These are phyloP conservation scores for Naganishia albida DNA, from an alignment of 1,284 basidiomycete genomes.

Conservation along the genomic window DNA sequence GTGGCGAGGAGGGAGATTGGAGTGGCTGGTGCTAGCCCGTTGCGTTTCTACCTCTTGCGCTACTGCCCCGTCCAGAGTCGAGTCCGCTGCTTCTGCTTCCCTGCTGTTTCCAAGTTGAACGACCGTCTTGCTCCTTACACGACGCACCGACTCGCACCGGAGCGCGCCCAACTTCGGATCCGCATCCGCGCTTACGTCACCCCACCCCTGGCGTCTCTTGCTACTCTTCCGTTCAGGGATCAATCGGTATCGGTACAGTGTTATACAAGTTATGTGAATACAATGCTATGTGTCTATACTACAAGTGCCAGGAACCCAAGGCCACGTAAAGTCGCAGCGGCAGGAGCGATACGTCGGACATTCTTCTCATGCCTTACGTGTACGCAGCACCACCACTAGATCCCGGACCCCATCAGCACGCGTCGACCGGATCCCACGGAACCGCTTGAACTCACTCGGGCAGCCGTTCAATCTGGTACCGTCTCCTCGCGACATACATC, in stretches of 20 bases:
- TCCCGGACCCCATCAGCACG: neutral
- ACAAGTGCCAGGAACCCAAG: too few species aligned
- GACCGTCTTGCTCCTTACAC: neutral
- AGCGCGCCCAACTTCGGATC: neutral
- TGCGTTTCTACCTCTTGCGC: too few species aligned
- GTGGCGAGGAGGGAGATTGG: neutral
- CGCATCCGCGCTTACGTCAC: neutral
- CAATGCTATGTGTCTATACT: conserved; percentile 17
- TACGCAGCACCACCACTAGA: conserved; percentile 26
- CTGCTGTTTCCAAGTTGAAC: too few species aligned
- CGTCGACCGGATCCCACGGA: neutral
- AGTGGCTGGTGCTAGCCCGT: too few species aligned
- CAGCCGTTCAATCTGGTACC: conserved; percentile 88
- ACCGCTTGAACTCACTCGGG: conserved; percentile 62
- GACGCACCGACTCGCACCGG: neutral
- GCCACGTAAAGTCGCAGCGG: too few species aligned
- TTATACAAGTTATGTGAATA: conserved; percentile 6
- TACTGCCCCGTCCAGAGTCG: too few species aligned
- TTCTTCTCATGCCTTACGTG: neutral
- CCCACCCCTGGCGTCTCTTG: neutral
- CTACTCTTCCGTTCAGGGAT: too few species aligned
- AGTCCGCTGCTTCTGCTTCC: too few species aligned
- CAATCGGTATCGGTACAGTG: neutral
- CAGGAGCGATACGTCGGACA: neutral
- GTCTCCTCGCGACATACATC: conserved; percentile 89